phyloP scores from a whole-genome alignment of 176 grass and related monocot species.

The Thalia dealbata region DNA sequence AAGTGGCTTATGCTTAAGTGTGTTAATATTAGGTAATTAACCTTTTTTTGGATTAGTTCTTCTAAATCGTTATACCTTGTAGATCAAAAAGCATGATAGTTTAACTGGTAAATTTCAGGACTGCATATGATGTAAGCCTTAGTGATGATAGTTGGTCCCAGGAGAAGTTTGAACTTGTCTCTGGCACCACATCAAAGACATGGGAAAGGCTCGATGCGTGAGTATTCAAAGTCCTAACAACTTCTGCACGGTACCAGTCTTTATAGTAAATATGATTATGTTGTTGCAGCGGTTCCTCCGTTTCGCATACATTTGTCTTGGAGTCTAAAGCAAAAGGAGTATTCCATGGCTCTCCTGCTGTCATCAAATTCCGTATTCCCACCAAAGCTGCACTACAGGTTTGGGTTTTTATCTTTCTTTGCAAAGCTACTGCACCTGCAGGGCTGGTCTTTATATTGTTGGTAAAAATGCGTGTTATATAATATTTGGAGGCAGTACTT shows the following conservation, averaged over 20 bases:
- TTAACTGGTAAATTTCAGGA: neutral
- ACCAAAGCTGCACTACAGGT: constrained; percentile 95
- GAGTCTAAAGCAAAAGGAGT: constrained; percentile 68
- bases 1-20: no score
- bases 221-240: constrained; percentile 16
- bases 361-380: constrained; percentile 75
- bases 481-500: neutral
- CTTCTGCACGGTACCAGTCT: neutral
- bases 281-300: constrained; percentile 56
- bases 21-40: no score
- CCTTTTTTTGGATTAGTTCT: neutral
- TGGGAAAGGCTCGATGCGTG: constrained; percentile 91
- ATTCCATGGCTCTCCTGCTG: constrained; percentile 61
- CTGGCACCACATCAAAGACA: constrained; percentile 60
- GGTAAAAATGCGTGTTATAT: neutral
- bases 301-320: constrained; percentile 68
- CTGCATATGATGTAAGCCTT: neutral
- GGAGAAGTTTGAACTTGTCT: constrained; percentile 61
- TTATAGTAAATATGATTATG: constrained; percentile 9
- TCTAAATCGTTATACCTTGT: neutral
- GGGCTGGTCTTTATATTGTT: neutral
- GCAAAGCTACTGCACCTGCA: neutral
- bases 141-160: constrained; percentile 55
- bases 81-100: neutral
- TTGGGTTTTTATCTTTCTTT: neutral